Evolutionary conservation across 805 yeast species (phyloP).

Genomic region (Candida chauliodis): DNA sequence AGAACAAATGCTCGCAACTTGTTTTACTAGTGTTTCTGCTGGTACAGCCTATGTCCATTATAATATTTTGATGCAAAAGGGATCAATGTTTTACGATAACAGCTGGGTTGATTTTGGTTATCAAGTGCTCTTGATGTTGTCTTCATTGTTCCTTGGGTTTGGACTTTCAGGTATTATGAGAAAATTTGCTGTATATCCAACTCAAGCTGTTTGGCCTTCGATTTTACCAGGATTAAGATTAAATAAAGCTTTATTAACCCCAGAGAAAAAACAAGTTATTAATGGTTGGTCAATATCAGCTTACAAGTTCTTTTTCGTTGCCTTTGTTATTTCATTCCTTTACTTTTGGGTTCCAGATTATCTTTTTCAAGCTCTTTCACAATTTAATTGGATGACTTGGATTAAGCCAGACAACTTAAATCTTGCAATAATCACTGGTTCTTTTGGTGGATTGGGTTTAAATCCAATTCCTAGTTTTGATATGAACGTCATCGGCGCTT

Average conservation of each 20-base stretch:
- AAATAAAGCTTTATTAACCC: slow-evolving; percentile 23
- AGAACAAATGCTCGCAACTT: slow-evolving; percentile 64
- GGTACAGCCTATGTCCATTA: slow-evolving; percentile 22
- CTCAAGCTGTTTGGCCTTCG: slow-evolving; percentile 24
- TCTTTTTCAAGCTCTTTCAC: slow-evolving; percentile 37
- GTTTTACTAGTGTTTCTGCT: slow-evolving; percentile 34
- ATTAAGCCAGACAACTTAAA: slow-evolving; percentile 48
- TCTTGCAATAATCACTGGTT: slow-evolving; percentile 48
- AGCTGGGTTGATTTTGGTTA: slow-evolving; percentile 27
- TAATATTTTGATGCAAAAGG: slow-evolving; percentile 22
- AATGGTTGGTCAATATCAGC: slow-evolving; percentile 29
- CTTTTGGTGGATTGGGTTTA: slow-evolving; percentile 45
- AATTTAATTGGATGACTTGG: slow-evolving; percentile 59
- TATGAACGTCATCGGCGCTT: slow-evolving; percentile 38
- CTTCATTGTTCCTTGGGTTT: slow-evolving; percentile 24
- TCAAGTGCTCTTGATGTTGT: slow-evolving; percentile 19
- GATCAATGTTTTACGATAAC: slow-evolving; percentile 18
- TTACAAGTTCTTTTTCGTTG: slow-evolving; percentile 18
- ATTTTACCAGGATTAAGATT: slow-evolving; percentile 25
- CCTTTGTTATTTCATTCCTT: slow-evolving; percentile 26
- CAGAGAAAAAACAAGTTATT: slow-evolving; percentile 21
- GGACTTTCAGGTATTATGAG: slow-evolving; percentile 28
- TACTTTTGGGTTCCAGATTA: slow-evolving; percentile 47
- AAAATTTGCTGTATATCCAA: slow-evolving; percentile 24
- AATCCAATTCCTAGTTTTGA: slow-evolving; percentile 55